phyloP scores from a whole-genome alignment of 192 early-diverging fungal species.

The Backusella morwellensis region DNA sequence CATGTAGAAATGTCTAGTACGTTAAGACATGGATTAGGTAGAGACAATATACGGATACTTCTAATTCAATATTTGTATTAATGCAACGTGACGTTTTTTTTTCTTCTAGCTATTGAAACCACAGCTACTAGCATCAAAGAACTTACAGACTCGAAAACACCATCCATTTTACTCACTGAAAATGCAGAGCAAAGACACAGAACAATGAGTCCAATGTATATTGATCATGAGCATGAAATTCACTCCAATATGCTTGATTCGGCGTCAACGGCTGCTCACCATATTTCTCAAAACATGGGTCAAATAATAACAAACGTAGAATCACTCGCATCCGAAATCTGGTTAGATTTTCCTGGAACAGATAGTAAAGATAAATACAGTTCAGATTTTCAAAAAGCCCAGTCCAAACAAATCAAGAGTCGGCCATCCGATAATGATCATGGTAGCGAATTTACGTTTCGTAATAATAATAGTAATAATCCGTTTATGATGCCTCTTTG shows the following conservation, averaged over 20 bases:
- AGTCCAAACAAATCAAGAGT: background rate
- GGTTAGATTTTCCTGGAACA: background rate
- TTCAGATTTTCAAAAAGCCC: background rate
- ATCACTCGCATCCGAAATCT: conserved; percentile 7
- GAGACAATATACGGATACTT: background rate
- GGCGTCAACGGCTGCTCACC: conserved; percentile 4
- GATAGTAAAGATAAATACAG: background rate
- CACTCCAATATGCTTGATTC: background rate
- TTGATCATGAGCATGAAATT: background rate
- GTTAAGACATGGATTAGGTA: background rate
- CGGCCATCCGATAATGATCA: background rate
- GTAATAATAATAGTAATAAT: background rate
- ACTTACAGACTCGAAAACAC: background rate
- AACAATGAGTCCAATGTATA: background rate
- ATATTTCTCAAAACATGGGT: conserved; percentile 20
- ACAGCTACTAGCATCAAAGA: background rate
- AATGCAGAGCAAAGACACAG: background rate
- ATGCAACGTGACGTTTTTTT: background rate
- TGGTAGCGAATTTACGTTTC: background rate
- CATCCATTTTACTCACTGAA: background rate
- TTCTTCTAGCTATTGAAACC: background rate
- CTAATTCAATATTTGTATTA: background rate
- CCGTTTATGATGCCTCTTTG: background rate
- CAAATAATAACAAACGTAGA: conserved; percentile 11
- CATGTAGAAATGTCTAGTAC: background rate